Conservation (phyloP, 75 land plant species). For the Isoetes taiwanensis region DNA sequence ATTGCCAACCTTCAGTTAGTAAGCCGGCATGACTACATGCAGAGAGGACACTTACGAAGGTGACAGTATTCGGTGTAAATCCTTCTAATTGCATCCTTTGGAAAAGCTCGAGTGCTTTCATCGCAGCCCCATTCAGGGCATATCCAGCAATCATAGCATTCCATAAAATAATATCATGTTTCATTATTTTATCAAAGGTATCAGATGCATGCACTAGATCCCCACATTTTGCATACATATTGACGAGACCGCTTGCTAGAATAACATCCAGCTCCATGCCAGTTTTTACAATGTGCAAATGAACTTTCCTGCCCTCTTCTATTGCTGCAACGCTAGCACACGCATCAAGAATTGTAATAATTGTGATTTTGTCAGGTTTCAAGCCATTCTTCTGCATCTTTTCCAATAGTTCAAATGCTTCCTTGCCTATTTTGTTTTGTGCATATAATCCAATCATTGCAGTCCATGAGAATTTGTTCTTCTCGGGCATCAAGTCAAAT, state of each 20-base stretch:
- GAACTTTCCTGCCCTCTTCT: too few species aligned
- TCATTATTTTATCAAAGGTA: too few species aligned
- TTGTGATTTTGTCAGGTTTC: not conserved
- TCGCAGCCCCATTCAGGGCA: not conserved
- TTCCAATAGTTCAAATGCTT: not conserved
- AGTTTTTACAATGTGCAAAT: too few species aligned
- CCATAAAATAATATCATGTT: too few species aligned
- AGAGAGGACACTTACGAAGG: not conserved
- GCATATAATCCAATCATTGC: slow-evolving; percentile 1
- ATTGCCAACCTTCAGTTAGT: not conserved
- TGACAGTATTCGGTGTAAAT: not conserved
- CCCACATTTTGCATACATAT: too few species aligned
- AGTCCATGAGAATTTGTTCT: not conserved
- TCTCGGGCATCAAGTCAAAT: not conserved
- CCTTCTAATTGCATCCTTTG: not conserved
- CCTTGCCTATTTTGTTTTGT: not conserved
- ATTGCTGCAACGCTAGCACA: too few species aligned
- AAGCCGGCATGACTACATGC: not conserved
- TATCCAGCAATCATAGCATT: not conserved
- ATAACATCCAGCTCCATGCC: too few species aligned
- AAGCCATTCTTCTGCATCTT: slow-evolving; percentile 1
- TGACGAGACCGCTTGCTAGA: too few species aligned
- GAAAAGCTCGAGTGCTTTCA: not conserved
- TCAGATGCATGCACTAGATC: too few species aligned
- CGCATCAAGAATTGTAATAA: not conserved